These are phyloP conservation scores for Wickerhamiella australiensis DNA, from an alignment of 805 yeast species.

Conservation along the genomic window DNA sequence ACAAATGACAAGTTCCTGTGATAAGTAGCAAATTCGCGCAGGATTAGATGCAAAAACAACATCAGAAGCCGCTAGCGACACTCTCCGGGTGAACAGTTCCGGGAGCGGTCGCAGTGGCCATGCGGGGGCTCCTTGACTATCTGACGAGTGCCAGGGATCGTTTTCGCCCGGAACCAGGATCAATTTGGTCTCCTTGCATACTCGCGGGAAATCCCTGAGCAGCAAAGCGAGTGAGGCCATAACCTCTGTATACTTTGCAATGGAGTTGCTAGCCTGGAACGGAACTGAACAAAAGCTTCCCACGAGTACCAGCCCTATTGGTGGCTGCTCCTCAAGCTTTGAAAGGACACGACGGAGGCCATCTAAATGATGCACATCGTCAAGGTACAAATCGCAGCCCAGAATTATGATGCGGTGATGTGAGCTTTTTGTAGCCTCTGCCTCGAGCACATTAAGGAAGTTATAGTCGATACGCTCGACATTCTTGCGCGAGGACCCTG, in stretches of 20 bases:
- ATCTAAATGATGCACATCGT: conserved; percentile 44
- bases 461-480: conserved; percentile 46
- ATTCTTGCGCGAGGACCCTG: conserved; percentile 25
- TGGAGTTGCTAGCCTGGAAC: conserved; percentile 34
- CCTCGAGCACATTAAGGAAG: conserved; percentile 41
- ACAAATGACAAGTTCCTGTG: conserved; percentile 68
- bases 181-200: conserved; percentile 44
- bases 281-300: conserved; percentile 74
- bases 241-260: conserved; percentile 39
- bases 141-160: conserved; percentile 82
- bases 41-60: conserved; percentile 67
- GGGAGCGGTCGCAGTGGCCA: conserved; percentile 76
- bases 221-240: conserved; percentile 67
- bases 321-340: conserved; percentile 43
- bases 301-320: conserved; percentile 58
- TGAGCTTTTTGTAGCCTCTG: conserved; percentile 42
- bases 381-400: conserved; percentile 65
- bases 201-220: conserved; percentile 44
- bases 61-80: conserved; percentile 44
- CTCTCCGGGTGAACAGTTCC: conserved; percentile 51
- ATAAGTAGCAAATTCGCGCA: conserved; percentile 56
- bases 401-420: conserved; percentile 54
- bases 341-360: conserved; percentile 54
- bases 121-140: conserved; percentile 44
- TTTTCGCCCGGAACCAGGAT: conserved; percentile 77